Percentiles rank a stretch among this genome's conserved stretches.
Conservation (phyloP, 2,329 filamentous ascomycete species). For the Trichoderma gracile region DNA sequence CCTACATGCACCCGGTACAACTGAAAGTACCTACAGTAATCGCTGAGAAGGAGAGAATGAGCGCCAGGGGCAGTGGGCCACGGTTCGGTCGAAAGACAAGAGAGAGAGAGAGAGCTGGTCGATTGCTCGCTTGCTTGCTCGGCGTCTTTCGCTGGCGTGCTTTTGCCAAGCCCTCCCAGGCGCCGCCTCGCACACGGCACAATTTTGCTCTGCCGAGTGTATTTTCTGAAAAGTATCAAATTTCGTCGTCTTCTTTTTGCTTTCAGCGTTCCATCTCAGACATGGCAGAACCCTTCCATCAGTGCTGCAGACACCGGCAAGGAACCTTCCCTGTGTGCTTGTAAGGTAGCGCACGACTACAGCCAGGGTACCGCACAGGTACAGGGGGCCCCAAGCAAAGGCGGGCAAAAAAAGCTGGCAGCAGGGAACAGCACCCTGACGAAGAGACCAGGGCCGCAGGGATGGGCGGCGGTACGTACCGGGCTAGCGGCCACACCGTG, state of each 20-base stretch:
- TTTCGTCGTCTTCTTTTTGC: no score
- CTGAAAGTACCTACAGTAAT: no score
- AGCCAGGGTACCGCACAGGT: background rate
- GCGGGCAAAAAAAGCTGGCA: background rate
- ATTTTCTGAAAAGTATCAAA: no score
- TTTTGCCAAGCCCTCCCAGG: no score
- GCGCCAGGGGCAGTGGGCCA: conserved; percentile 1
- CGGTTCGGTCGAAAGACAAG: background rate
- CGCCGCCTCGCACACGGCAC: no score
- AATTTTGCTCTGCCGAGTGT: no score
- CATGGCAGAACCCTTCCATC: no score
- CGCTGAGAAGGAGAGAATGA: background rate
- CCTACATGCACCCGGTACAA: no score
- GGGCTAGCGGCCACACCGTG: conserved; percentile 20
- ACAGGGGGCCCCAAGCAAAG: background rate
- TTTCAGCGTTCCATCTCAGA: no score
- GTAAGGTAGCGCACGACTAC: no score
- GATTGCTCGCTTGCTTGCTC: conserved; percentile 4
- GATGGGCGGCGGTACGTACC: conserved; percentile 21
- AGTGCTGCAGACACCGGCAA: no score
- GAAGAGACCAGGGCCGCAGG: background rate
- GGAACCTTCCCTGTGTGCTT: no score
- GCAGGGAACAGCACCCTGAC: background rate
- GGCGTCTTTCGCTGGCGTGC: background rate
- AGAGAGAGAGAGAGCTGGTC: background rate